Evolutionary conservation across 371 early-diverging fungal genomes (phyloP).

Genomic region (Mucor saturninus): DNA sequence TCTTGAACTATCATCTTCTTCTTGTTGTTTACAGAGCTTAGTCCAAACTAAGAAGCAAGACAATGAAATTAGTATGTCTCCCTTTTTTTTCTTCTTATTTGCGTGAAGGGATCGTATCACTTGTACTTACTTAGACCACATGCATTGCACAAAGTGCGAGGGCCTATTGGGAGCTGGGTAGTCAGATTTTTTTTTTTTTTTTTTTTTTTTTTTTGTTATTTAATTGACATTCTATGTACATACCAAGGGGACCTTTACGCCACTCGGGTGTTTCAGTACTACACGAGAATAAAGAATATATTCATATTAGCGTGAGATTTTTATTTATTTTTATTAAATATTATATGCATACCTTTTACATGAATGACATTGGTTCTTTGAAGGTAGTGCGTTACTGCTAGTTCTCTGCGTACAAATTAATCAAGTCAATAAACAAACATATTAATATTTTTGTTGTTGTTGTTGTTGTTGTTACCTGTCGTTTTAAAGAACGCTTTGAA

Average conservation of each 20-base stretch:
- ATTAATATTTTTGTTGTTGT: background rate
- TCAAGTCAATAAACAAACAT: background rate
- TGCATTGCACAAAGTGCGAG: slow-evolving; percentile 45
- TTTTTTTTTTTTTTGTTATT: background rate
- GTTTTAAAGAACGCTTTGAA: slow-evolving; percentile 19
- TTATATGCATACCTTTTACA: slow-evolving; percentile 29
- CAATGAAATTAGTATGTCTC: slow-evolving; percentile 20
- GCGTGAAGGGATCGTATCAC: background rate
- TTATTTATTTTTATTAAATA: too few relatives aligned
- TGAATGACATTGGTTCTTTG: slow-evolving; percentile 29
- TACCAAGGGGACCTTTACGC: slow-evolving; percentile 44
- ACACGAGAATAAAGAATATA: background rate
- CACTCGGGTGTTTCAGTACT: slow-evolving; percentile 46
- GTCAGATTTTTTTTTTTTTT: background rate
- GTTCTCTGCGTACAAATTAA: too few relatives aligned
- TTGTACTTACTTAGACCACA: slow-evolving; percentile 37
- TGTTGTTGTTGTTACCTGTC: slow-evolving; percentile 5
- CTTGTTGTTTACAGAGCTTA: slow-evolving; percentile 25
- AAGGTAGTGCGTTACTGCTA: background rate
- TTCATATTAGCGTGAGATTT: too few relatives aligned
- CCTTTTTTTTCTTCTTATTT: background rate
- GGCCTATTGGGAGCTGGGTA: slow-evolving; percentile 16
- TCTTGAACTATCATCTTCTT: slow-evolving; percentile 5
- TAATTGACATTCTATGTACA: background rate
- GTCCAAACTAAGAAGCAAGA: slow-evolving; percentile 28